These are phyloP conservation scores for Eucalyptus sp. DNA, from an alignment of 345 rosid genomes.

Conservation along the genomic window DNA sequence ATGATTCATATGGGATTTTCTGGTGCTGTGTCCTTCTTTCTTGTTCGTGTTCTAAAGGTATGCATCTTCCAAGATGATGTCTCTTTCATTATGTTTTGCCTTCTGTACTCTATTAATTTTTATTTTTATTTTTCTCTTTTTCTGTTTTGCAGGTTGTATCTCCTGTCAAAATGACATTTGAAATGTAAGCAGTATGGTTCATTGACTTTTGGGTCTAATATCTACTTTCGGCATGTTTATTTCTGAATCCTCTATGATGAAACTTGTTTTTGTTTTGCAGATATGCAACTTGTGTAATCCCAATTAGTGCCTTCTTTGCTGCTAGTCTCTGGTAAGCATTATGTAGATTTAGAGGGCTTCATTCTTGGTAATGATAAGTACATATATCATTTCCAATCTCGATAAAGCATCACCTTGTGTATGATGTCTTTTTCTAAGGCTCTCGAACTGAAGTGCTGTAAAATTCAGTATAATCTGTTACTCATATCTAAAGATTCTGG, in stretches of 20 bases:
- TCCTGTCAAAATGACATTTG: constrained; percentile 97
- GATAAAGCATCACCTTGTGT: background rate
- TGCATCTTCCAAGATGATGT: background rate
- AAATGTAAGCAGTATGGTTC: constrained; percentile 52
- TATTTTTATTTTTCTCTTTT: background rate
- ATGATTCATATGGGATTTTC: constrained; percentile 99
- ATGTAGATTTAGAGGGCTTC: background rate
- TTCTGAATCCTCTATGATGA: background rate
- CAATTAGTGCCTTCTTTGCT: constrained; percentile 99
- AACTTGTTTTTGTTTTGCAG: constrained; percentile 21
- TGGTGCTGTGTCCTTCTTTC: constrained; percentile 66
- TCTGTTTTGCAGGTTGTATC: constrained; percentile 59
- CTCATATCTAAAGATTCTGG: background rate
- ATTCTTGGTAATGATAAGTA: background rate
- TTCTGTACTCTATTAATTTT: background rate
- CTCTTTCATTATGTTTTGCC: background rate
- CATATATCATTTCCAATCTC: background rate
- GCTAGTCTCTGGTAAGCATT: constrained; percentile 92
- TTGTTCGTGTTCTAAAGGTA: constrained; percentile 97
- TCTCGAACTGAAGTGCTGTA: background rate
- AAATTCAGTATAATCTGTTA: background rate
- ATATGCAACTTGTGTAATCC: constrained; percentile 93
- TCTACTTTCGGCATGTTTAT: background rate
- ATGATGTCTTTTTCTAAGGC: background rate
- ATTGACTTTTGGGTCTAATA: background rate